Percentiles rank a stretch among this genome's conserved stretches.
Conservation (phyloP, 495 filamentous ascomycete species). For the Talaromyces trachyspermus region DNA sequence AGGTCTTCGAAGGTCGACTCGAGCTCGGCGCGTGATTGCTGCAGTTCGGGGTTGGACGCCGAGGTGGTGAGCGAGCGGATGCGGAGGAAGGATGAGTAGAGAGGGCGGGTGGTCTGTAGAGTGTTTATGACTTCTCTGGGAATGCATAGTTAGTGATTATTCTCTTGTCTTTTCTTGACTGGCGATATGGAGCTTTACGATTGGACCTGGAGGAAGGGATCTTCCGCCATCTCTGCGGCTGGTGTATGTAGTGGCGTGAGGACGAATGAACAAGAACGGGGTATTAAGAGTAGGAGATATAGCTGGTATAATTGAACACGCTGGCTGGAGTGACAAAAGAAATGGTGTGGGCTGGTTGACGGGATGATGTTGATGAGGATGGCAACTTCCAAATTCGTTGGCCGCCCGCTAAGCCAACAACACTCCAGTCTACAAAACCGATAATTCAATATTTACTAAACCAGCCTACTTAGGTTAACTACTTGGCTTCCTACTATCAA, state of each 20-base stretch:
- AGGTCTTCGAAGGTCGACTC: constrained; percentile 68
- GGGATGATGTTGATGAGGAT: too few relatives aligned
- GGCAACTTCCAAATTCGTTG: too few relatives aligned
- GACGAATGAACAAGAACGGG: background rate
- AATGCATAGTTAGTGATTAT: constrained; percentile 5
- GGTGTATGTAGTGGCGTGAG: background rate
- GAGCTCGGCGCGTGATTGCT: constrained; percentile 77
- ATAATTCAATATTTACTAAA: background rate
- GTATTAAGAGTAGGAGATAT: too few relatives aligned
- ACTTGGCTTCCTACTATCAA: too few relatives aligned
- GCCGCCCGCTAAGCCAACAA: too few relatives aligned
- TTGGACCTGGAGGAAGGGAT: constrained; percentile 93
- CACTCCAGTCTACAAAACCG: background rate
- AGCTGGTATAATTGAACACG: too few relatives aligned
- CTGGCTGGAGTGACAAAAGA: too few relatives aligned
- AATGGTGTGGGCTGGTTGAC: too few relatives aligned
- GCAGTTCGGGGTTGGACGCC: constrained; percentile 71
- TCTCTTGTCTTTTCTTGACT: constrained; percentile 3
- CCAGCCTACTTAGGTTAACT: too few relatives aligned
- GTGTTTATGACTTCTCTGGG: constrained; percentile 76
- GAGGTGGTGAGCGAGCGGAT: constrained; percentile 78
- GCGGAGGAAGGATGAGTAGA: constrained; percentile 92
- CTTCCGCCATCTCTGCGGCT: constrained; percentile 21
- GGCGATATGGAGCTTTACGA: constrained; percentile 45
- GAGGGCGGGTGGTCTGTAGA: constrained; percentile 68